Conservation (phyloP, 2,329 filamentous ascomycete species). For the Escovopsis sp. region DNA sequence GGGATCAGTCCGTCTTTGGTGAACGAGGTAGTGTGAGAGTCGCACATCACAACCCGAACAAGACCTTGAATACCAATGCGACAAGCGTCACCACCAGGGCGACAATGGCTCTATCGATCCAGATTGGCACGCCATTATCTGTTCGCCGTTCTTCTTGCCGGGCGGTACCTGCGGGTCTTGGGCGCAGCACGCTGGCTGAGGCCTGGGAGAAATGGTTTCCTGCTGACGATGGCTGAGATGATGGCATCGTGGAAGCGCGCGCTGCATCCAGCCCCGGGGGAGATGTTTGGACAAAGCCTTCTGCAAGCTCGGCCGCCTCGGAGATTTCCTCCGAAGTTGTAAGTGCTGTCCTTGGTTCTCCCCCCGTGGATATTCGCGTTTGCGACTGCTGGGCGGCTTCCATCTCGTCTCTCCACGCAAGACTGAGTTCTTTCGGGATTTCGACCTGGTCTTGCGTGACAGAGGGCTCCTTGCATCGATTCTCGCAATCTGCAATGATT, state of each 20-base stretch:
- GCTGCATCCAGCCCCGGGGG: constrained; percentile 7
- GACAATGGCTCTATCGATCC: constrained; percentile 71
- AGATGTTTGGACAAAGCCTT: constrained; percentile 42
- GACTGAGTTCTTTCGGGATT: constrained; percentile 40
- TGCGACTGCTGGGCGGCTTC: constrained; percentile 19
- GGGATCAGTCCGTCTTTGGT: too few species aligned
- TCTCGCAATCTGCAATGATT: constrained; percentile 58
- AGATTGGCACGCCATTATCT: constrained; percentile 45
- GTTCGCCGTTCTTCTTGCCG: not conserved
- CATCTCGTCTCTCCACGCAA: constrained; percentile 65
- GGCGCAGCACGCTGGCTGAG: not conserved
- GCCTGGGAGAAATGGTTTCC: not conserved
- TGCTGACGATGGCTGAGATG: constrained; percentile 5
- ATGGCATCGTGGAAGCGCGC: not conserved
- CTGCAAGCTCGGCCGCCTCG: constrained; percentile 33
- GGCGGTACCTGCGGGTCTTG: not conserved
- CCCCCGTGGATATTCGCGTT: not conserved
- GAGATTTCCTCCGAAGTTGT: constrained; percentile 22
- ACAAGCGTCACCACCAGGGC: constrained; percentile 54
- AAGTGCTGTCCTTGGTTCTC: too few species aligned
- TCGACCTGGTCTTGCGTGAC: constrained; percentile 26
- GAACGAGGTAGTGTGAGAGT: too few species aligned
- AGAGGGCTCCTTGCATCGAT: constrained; percentile 29
- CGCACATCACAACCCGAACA: constrained; percentile 18
- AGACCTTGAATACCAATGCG: constrained; percentile 50